Conservation (phyloP, 768 basidiomycete species). For the Dendrothele bispora region DNA sequence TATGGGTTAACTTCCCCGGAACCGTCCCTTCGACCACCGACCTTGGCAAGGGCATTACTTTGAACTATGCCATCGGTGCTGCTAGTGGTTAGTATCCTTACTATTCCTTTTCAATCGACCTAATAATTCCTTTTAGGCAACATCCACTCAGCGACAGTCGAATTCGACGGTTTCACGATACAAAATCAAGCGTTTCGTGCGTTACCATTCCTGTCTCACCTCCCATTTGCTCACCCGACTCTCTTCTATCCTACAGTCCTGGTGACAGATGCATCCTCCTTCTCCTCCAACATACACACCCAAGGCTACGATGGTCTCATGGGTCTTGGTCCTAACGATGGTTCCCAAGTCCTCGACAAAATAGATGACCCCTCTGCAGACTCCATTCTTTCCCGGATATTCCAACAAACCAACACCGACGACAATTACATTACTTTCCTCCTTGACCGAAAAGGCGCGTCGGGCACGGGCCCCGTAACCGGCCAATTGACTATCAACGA, state of each 20-base stretch:
- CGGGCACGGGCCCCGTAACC: conserved; percentile 41
- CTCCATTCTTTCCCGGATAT: conserved; percentile 64
- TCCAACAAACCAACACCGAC: conserved; percentile 53
- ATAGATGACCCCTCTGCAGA: conserved; percentile 50
- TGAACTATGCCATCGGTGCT: conserved; percentile 70
- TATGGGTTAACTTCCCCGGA: conserved; percentile 61
- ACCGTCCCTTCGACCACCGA: conserved; percentile 27
- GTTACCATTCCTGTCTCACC: conserved; percentile 19
- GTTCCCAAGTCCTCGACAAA: conserved; percentile 61
- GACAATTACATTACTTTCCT: conserved; percentile 70
- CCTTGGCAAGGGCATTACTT: conserved; percentile 52
- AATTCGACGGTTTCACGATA: conserved; percentile 58
- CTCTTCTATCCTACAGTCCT: conserved; percentile 52
- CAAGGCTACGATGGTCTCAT: conserved; percentile 73
- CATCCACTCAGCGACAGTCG: conserved; percentile 50
- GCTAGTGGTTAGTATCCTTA: conserved; percentile 47
- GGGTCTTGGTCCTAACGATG: conserved; percentile 77
- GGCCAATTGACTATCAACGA: conserved; percentile 75
- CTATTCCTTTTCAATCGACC: neutral
- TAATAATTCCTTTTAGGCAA: conserved; percentile 40
- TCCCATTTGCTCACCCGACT: conserved; percentile 1
- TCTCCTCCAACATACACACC: conserved; percentile 57
- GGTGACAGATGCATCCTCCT: conserved; percentile 61
- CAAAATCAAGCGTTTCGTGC: conserved; percentile 66
- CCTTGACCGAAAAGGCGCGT: conserved; percentile 60